These are phyloP conservation scores for Venturia pyrina DNA, from an alignment of 2,329 filamentous ascomycete species.

Conservation along the genomic window DNA sequence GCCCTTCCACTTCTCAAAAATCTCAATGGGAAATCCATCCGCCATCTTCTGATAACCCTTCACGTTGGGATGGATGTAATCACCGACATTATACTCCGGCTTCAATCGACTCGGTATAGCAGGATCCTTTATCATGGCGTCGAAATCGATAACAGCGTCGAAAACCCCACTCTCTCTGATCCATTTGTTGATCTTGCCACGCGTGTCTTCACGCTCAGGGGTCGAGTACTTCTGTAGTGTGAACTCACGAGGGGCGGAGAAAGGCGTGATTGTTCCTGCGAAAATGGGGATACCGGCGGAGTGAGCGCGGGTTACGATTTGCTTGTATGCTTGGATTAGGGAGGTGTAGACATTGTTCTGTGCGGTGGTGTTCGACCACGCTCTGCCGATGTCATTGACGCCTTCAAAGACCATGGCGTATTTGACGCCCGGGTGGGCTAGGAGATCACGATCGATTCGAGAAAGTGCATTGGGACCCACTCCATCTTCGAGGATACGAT, in stretches of 20 bases:
- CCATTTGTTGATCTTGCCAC: neutral
- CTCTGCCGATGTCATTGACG: constrained; percentile 55
- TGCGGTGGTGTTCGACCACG: neutral
- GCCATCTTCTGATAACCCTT: neutral
- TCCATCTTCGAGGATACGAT: constrained; percentile 51
- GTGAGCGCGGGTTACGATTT: neutral
- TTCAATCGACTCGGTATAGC: neutral
- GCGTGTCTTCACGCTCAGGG: neutral
- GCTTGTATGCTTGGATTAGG: neutral
- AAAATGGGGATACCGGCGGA: neutral
- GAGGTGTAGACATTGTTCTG: constrained; percentile 21
- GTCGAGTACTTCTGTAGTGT: neutral
- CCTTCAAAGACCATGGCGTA: constrained; percentile 59
- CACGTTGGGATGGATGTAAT: neutral
- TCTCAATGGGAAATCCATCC: neutral
- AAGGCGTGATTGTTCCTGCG: neutral
- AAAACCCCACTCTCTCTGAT: neutral
- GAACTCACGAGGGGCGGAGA: neutral
- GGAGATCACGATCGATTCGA: constrained; percentile 54
- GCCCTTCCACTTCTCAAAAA: neutral
- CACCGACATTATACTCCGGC: neutral
- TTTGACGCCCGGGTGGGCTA: constrained; percentile 46
- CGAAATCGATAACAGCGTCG: neutral
- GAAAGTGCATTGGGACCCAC: constrained; percentile 51
- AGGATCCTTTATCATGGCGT: neutral